Evolutionary conservation across 192 early-diverging fungal species (phyloP), one percentile per base, ranked within the genome.

Genomic region (Linderina pennispora): DNA sequence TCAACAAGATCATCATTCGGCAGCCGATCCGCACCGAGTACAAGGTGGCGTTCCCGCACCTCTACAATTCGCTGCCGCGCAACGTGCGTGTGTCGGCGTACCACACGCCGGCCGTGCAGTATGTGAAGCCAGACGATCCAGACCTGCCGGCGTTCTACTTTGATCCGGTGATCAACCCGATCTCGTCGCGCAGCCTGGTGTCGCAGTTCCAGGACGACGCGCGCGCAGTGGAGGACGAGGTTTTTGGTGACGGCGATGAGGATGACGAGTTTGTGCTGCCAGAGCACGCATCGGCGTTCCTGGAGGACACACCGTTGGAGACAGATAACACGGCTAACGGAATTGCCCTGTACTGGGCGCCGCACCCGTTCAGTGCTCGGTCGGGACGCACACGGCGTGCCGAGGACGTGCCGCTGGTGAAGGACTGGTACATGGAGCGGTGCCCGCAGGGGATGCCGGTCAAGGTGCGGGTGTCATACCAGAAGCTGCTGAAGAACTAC

Each of bases 1-100:
- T 99, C 77, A 92, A 94, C 86, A 99, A 99, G 74, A 92, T 99
- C 51, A 99, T 99, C 47, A 96, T 99, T 43, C 87, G 97, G 35
- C 94, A 99, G 59, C 94, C 93, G 17, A 88, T 99, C 46, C 86
- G 97, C 38, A 95, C 97, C 33, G 97, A 99, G 75, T 97, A 99
- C 80, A 94, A 94, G 62, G 88, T 99, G 28, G 97, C 97, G 2
- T 99, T 95, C 70, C 97, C 97, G 41, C 94, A 89, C 60, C 71
- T 99, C 36, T 99, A 97, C 77, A 99, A 99, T 76, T 95, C 91
- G 16, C 75, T 92, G 11, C 94, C 94, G 14, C 86, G 97, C 32
- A 84, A 88, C 18, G 93, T 99, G 4, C 89, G 90, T 25, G 72
- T 97, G 2, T 79, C 90, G 10, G 84, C 84, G 80, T 99, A 99